These are phyloP conservation scores for Pharus latifolius DNA, from an alignment of 176 grass and related monocot species.

Conservation along the genomic window DNA sequence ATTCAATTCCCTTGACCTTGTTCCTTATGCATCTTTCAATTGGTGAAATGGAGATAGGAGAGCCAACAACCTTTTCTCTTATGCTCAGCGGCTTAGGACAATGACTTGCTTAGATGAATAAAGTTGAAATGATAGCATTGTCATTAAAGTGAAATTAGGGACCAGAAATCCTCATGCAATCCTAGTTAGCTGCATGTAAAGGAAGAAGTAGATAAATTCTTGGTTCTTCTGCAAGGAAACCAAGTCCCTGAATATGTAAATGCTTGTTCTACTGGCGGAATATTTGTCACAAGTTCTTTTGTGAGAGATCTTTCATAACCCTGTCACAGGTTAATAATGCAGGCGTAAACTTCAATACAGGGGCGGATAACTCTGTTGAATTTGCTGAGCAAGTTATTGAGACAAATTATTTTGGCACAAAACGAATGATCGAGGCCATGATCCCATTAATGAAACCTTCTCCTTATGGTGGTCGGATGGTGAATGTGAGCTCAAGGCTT, in stretches of 20 bases:
- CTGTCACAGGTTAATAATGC: conserved; percentile 81
- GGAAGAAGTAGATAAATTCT: not conserved
- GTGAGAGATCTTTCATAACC: conserved; percentile 17
- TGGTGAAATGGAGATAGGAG: too few relatives aligned
- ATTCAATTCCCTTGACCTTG: too few relatives aligned
- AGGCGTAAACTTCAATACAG: conserved; percentile 89
- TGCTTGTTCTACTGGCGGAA: not conserved
- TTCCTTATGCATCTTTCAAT: too few relatives aligned
- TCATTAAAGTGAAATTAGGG: too few relatives aligned
- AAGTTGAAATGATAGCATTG: too few relatives aligned
- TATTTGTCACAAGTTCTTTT: not conserved
- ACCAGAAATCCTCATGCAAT: too few relatives aligned
- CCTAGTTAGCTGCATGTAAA: too few relatives aligned
- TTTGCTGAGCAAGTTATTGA: conserved; percentile 65
- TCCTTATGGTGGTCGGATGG: conserved; percentile 51
- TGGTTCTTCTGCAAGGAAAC: not conserved
- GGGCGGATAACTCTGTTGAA: conserved; percentile 70
- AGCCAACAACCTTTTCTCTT: too few relatives aligned
- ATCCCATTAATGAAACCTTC: conserved; percentile 56
- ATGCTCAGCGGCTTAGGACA: too few relatives aligned
- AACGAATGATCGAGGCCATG: conserved; percentile 58
- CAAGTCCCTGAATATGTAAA: not conserved
- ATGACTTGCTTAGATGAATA: too few relatives aligned
- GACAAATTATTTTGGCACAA: conserved; percentile 81
- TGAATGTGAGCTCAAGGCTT: conserved; percentile 89